These are phyloP conservation scores for Rhypophila decipiens DNA, from an alignment of 495 filamentous ascomycete species.

Conservation along the genomic window DNA sequence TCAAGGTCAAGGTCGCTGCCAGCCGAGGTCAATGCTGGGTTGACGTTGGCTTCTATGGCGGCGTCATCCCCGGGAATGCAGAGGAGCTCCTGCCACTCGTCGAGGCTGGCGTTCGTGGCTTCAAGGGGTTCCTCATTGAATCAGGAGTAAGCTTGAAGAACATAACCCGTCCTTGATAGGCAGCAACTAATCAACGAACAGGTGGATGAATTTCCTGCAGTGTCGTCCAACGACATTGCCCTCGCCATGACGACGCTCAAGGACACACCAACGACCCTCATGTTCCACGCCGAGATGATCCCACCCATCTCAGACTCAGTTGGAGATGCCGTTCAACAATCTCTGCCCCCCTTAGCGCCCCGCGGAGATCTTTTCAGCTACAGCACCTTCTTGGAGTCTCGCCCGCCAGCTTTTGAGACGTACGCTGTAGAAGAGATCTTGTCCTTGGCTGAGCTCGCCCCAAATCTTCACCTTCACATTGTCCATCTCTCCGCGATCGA, in stretches of 20 bases:
- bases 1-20: conserved; percentile 79
- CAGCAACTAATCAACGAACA: no score
- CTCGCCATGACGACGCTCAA: conserved; percentile 74
- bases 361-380: conserved; percentile 74
- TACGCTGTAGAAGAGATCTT: conserved; percentile 86
- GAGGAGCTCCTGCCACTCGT: conserved; percentile 74
- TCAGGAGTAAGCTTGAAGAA: conserved; percentile 90
- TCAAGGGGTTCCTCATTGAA: conserved; percentile 97
- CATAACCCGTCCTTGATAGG: neutral
- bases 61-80: conserved; percentile 86
- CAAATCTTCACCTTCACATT: conserved; percentile 82
- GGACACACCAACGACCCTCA: conserved; percentile 73
- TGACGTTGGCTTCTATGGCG: conserved; percentile 97
- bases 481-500: conserved; percentile 92
- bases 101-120: conserved; percentile 79
- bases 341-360: conserved; percentile 65
- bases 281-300: conserved; percentile 99
- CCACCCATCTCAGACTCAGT: conserved; percentile 79
- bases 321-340: conserved; percentile 68
- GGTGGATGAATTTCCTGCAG: conserved; percentile 94
- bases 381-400: conserved; percentile 85
- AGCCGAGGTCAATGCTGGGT: conserved; percentile 93
- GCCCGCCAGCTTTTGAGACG: conserved; percentile 84
- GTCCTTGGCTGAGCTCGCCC: conserved; percentile 71
- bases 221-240: conserved; percentile 70